Evolutionary conservation across 805 yeast genomes (phyloP), one percentile per base, ranked within the genome.

Genomic region (Candida succiphila): DNA sequence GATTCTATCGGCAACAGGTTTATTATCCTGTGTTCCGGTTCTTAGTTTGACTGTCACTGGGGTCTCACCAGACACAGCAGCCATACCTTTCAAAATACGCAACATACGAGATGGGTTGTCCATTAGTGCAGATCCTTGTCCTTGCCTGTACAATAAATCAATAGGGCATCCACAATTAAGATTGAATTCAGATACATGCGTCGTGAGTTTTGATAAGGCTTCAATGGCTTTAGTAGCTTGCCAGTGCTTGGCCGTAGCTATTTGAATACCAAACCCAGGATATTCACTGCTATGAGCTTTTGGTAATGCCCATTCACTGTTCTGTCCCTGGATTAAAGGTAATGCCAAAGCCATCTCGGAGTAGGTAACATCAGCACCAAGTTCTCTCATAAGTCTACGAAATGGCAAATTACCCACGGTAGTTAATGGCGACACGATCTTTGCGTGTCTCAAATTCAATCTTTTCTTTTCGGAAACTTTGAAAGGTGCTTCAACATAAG

Each of bases 131-230:
- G 94, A 78, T 2, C 99, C 99, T 40, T 94, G 94, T 27, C 99
- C 99, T 52, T 83, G 86, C 44, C 89, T 74, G 56, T 78, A 92
- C n/a, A 92, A 64, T 46, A 92, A 67, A 53, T 94, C 98, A 44
- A 92, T 92, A 13, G 99, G 99, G 56, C 99, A 92, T 3, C 99
- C 99, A 51, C 95, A 81, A 59, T 92, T 92, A 48, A 92, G 69
- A 53, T 92, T 92, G 42, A 92, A 63, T 51, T 92, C 97, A 21
- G 80, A 71, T n/a, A 82, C 73, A 37, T 68, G 54, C 12, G 75
- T 62, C 17, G 81, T 69, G 33, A 72, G 68, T 36, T 68, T 66
- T 14, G 71, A 62, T 17, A 85, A 59, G 7, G 79, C 76, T 55
- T 92, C 96, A n/a, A 92, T 78, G 2, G 95, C 94, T 55, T 86